Evolutionary conservation across 2,329 filamentous ascomycete species (phyloP), one percentile per base, ranked within the genome.

Genomic region (Arthrinium puccinioides): DNA sequence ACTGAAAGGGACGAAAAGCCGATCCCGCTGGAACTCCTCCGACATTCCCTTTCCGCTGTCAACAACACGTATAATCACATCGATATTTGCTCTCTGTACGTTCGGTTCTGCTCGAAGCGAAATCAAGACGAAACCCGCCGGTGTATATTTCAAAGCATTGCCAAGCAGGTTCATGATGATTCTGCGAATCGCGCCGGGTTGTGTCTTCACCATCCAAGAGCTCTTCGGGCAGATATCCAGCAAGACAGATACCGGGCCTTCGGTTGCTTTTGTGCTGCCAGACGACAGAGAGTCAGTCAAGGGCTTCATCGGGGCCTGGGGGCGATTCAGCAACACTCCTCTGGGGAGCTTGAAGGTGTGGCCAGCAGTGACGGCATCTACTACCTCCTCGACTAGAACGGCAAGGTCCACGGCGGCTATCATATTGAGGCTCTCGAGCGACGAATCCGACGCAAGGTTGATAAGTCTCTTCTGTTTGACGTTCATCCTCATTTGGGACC

Each of bases 1-100:
- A 0, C 67, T 61, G 43, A 82, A 82, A 0, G 78, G 76, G 0
- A 72, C 73, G 47, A 77, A 84, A 0, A 83, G 57, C 13, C 71
- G 68, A 11, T 72, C 71, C 15, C 72, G 67, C 37, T 81, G 60
- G 45, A 78, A 84, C 16, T 80, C 73, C 24, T 72, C 65, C 0
- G 71, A 74, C 44, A 84, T 84, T 8, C 80, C 80, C 42, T 74
- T 73, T 2, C 80, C 80, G 2, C 76, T 79, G 51, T 84, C 79
- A 0, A 66, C 64, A 8, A 84, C 69, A 0, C 64, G 72, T 20
- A 76, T 48, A 5, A 56, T 16, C 3, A 59, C 41, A 29, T 53
- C 46, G 3, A 54, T 37, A 24, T 49, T 52, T 21, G 44, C 38
- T 6, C 35, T 39, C 9, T 51, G 39, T 7, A 19, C 4, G n/a